Evolutionary conservation across 169 alveolate genomes (phyloP), one percentile per base, ranked within the genome.

Genomic region (Cryptosporidium parvum): DNA sequence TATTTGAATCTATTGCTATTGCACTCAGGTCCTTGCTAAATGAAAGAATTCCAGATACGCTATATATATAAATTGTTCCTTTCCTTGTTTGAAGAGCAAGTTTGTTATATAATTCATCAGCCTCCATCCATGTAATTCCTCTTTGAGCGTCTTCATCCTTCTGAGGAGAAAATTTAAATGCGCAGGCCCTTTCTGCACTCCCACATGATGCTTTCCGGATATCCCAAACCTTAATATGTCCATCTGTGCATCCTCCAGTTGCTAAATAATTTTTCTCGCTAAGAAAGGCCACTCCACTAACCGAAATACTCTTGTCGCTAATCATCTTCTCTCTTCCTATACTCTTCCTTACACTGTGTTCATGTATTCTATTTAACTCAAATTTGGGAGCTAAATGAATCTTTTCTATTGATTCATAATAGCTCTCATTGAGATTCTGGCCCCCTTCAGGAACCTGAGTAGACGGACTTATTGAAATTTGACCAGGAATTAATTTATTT

Each of bases 121-220:
- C 44, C 5, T 80, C 75, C 89, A 80, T 80, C 89, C 89, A 80
- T 29, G 37, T 45, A 31, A 80, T 80, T 5, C 89, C 89, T 37
- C 89, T 62, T 29, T 48, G 21, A 21, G 31, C 2, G 2, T 80
- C 75, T 23, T 80, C 89, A 26, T 62, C 68, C 12, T 21, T 44
- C 37, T 80, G 80, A 10, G 89, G 75, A 23, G 69, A 23, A 65
- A 80, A 62, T 44, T 26, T 80, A 51, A 45, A 26, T 26, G 62
- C 29, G 6, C 33, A 37, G 12, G 52, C 51, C 2, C 23, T 45
- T 21, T 80, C 89, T 4, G 37, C 8, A 45, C 14, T 65, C 16
- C 45, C 42, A 31, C 23, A 21, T 21, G 89, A 61, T 67, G 48
- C 45, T 31, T 80, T 80, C 9, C 89, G 56, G 9, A 80, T 61